These are phyloP conservation scores for Penicillium verhagenii DNA, from an alignment of 495 filamentous ascomycete genomes.

Conservation along the genomic window DNA sequence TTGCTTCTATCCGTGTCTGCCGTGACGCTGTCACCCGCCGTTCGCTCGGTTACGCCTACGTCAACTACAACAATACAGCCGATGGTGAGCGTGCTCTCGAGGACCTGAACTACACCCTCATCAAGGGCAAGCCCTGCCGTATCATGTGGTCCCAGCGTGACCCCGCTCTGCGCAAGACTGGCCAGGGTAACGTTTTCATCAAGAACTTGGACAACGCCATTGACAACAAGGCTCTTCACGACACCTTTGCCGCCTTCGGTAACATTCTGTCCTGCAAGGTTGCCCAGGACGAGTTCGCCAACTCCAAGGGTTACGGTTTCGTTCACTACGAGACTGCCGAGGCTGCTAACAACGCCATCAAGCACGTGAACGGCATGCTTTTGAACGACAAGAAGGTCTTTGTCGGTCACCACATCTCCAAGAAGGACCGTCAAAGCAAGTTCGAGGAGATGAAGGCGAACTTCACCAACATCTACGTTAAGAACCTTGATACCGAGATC, in stretches of 20 bases:
- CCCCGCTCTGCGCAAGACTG: slow-evolving; percentile 97
- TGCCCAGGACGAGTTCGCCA: slow-evolving; percentile 91
- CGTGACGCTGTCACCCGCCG: slow-evolving; percentile 98
- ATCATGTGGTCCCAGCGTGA: slow-evolving; percentile 99
- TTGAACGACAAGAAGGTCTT: slow-evolving; percentile 99
- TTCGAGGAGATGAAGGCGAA: slow-evolving; percentile 99
- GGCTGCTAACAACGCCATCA: slow-evolving; percentile 94
- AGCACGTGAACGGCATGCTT: slow-evolving; percentile 99
- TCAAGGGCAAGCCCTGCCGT: slow-evolving; percentile 98
- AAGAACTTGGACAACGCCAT: slow-evolving; percentile 99
- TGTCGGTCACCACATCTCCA: slow-evolving; percentile 98
- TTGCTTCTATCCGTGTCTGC: slow-evolving; percentile 99
- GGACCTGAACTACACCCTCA: slow-evolving; percentile 99
- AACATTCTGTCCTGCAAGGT: slow-evolving; percentile 99
- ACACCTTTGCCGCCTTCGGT: slow-evolving; percentile 98
- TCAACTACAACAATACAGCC: slow-evolving; percentile 97
- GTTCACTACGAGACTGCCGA: slow-evolving; percentile 99
- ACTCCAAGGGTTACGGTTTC: slow-evolving; percentile 98
- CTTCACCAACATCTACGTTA: slow-evolving; percentile 99
- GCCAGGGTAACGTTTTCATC: slow-evolving; percentile 99
- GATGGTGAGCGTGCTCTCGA: slow-evolving; percentile 98
- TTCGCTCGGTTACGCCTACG: slow-evolving; percentile 98
- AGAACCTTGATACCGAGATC: slow-evolving; percentile 89
- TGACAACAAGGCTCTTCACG: slow-evolving; percentile 99
- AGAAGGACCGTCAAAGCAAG: slow-evolving; percentile 99